Base-by-base conservation (phyloP, 495 filamentous ascomycete genomes). In the Podospora conica region DNA sequence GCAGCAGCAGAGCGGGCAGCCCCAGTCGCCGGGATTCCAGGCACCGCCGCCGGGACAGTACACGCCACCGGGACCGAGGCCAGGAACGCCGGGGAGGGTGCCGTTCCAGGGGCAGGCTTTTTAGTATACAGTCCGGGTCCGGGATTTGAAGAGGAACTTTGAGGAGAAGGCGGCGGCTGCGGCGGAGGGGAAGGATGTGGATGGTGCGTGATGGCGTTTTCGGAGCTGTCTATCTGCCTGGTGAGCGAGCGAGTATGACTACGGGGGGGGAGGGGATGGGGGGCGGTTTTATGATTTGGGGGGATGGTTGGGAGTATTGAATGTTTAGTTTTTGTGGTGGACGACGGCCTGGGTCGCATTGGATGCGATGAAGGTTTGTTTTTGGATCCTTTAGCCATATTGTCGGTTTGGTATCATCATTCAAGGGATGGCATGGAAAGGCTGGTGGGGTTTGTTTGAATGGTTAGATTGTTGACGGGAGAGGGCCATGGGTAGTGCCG, bases 21-120 rank as follows among this genome's bases (percentile, higher is more conserved):
- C 77, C 28, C 73, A 74, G 22, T 67, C 75, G 12, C 71, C 71
- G 3, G 70, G 69, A 6, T 75, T 76, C 31, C 68, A 65, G 29
- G 27, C 70, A 12, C 73, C 74, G 21, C 71, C 74, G 9, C 71
- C 72, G 53, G 73, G 71, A 8, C 78, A 78, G 25, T 73, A 72
- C 58, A 69, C 72, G 23, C 63, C 70, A 6, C 15, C 59, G n/a
- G 64, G 67, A 31, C 25, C 69, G 22, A 70, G 72, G 68, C 57
- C 74, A 27, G 54, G 73, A 56, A 72, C 78, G 60, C 67, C 78
- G 57, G 68, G 74, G 9, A 64, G 66, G 11, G 68, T 74, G 73
- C 64, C 67, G 66, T 73, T 72, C 29, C 77, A 82, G 18, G 77
- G 77, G 22, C 77, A 81, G 27, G 78, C 75, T 53, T 81, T 81